Evolutionary conservation across 2,329 filamentous ascomycete genomes (phyloP).

Genomic region (Beauveria asiatica): DNA sequence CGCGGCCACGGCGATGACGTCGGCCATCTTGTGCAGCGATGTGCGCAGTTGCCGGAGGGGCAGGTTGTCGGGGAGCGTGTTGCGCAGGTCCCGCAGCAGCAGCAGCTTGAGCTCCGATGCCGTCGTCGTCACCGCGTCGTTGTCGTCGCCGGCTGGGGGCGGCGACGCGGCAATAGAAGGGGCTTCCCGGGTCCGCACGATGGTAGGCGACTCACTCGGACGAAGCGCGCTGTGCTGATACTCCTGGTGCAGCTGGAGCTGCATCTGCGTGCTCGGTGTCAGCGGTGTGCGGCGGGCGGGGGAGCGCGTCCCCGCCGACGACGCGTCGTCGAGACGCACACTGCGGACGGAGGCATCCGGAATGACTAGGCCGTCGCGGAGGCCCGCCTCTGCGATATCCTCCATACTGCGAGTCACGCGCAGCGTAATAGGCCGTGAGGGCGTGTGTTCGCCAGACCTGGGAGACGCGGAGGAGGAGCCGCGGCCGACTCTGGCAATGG

Average conservation of each 20-base stretch:
- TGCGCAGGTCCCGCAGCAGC: conserved; percentile 37
- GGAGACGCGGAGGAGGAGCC: background rate
- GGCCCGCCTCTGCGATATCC: background rate
- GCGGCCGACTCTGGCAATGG: conserved; percentile 15
- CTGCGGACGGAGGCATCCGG: conserved; percentile 19
- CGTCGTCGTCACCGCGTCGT: conserved; percentile 16
- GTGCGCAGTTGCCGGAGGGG: conserved; percentile 43
- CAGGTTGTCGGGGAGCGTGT: conserved; percentile 44
- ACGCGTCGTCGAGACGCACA: conserved; percentile 1
- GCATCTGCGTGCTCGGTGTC: conserved; percentile 14
- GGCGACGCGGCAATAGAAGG: conserved; percentile 21
- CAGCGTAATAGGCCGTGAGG: conserved; percentile 13
- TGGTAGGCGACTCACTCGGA: conserved; percentile 14
- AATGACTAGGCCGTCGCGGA: conserved; percentile 16
- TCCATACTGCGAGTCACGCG: conserved; percentile 22
- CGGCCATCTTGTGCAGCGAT: conserved; percentile 39
- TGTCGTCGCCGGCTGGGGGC: background rate
- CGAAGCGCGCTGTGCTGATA: conserved; percentile 14
- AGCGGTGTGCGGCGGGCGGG: background rate
- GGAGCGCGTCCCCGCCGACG: background rate
- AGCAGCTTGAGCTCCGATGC: conserved; percentile 34
- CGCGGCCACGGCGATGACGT: conserved; percentile 48
- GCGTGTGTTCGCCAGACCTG: background rate
- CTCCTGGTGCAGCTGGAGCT: conserved; percentile 16
- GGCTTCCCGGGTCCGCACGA: conserved; percentile 15